Base-by-base conservation (phyloP, 768 basidiomycete species). In the Chalciporus pseudorubinellus region DNA sequence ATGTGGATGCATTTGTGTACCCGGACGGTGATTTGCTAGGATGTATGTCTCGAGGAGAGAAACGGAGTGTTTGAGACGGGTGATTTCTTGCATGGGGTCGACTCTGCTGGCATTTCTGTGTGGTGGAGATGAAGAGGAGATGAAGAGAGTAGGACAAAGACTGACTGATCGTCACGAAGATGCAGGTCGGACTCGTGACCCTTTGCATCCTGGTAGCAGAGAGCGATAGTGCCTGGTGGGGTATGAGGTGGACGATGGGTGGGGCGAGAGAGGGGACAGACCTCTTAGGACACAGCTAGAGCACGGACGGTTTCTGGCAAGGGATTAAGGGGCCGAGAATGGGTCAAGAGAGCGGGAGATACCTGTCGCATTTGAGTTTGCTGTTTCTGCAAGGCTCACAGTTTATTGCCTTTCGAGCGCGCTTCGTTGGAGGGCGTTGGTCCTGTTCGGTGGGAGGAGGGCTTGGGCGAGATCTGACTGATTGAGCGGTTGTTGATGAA, bases 361-460 rank as follows among this genome's bases (percentile, higher is more conserved):
- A 87, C 89, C 89, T 84, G 70, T 92, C 90, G 74, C 90, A 92
- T 72, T 92, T 91, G 60, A 92, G 81, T 72, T 92, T 90, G 76
- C 85, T 88, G 60, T 84, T 86, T 64, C 90, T 78, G 73, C 90
- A 92, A 3, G 90, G 90, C 60, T 90, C 89, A 64, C 90, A 92
- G 71, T 92, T 92, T 59, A 92, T 90, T 16, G 90, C 89, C 64
- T 92, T 92, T 52, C 90, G 77, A 0, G 90, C 86, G 41, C 90
- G 84, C 70, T 92, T 92, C 20, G 88, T 83, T 3, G 88, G 87
- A 0, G 85, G 85, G 0, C 82, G 75, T 21, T 78, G 75, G 63
- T 85, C 84, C 40, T 76, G 77, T 19, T 83, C 81, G 31, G 70
- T 72, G 13, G 82, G 81, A 1, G 82, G 78, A 0, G 67, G 67